These are phyloP conservation scores for Candida sp. DNA, from an alignment of 1,139 yeast species.

Conservation along the genomic window DNA sequence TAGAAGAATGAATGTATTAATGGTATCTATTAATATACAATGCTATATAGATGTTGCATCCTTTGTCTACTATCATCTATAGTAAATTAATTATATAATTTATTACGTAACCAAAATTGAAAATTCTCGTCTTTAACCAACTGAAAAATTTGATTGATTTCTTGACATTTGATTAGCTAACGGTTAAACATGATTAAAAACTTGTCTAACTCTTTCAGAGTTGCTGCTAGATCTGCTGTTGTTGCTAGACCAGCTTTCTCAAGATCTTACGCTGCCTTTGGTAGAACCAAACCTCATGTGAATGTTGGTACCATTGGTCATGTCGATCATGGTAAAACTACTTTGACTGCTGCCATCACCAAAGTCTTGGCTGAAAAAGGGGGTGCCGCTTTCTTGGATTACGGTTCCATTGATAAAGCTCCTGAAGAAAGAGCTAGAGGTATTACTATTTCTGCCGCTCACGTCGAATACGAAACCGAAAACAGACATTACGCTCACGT, in stretches of 20 bases:
- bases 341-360: conserved; percentile 98
- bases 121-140: not conserved
- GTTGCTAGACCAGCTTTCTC: conserved; percentile 26
- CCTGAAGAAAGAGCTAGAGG: conserved; percentile 99
- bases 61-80: too few relatives aligned
- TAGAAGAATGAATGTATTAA: too few relatives aligned
- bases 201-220: conserved; percentile 17
- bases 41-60: too few relatives aligned
- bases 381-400: conserved; percentile 92
- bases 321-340: conserved; percentile 94
- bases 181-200: conserved; percentile 18
- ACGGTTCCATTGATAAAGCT: conserved; percentile 92
- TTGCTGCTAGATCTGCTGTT: conserved; percentile 9
- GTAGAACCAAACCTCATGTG: conserved; percentile 93
- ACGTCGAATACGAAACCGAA: conserved; percentile 91
- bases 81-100: too few relatives aligned
- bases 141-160: not conserved
- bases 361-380: conserved; percentile 86
- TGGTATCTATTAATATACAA: too few relatives aligned
- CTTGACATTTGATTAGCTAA: conserved; percentile 8
- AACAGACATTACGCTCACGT: conserved; percentile 96
- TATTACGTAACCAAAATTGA: not conserved
- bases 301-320: conserved; percentile 98
- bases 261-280: conserved; percentile 66
- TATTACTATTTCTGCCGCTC: conserved; percentile 97